phyloP scores from a whole-genome alignment of 78 protist genomes.

The Guillardia theta region DNA sequence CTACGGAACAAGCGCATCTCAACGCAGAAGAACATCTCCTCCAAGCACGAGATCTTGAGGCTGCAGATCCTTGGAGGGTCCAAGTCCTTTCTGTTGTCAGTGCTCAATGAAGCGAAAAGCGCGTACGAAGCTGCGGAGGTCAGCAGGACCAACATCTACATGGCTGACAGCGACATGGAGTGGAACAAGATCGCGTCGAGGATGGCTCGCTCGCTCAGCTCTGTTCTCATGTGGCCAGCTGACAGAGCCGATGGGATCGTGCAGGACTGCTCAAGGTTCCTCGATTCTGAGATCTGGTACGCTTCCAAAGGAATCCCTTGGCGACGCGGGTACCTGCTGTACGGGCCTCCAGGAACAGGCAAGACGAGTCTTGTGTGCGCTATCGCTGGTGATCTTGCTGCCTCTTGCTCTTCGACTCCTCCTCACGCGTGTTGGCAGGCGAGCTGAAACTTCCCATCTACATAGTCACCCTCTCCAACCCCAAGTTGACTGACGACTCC shows the following conservation, averaged over 20 bases:
- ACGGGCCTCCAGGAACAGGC: slow-evolving; percentile 96
- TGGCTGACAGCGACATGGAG: not conserved
- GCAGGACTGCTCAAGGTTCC: not conserved
- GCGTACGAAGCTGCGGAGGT: not conserved
- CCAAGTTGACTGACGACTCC: not conserved
- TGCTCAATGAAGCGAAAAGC: not conserved
- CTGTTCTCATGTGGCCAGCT: not conserved
- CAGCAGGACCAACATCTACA: not conserved
- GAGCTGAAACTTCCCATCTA: slow-evolving; percentile 30
- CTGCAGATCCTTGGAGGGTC: not conserved
- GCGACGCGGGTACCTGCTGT: slow-evolving; percentile 86
- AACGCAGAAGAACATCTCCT: not conserved
- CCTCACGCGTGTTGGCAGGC: not conserved
- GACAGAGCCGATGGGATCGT: not conserved
- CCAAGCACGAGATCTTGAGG: not conserved
- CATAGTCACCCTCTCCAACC: slow-evolving; percentile 59
- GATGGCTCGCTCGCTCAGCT: not conserved
- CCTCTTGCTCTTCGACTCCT: too few relatives aligned
- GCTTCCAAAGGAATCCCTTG: slow-evolving; percentile 84
- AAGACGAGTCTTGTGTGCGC: slow-evolving; percentile 54
- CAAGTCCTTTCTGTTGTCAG: not conserved
- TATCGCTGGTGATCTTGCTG: not conserved
- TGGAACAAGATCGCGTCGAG: not conserved
- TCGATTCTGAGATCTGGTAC: not conserved
- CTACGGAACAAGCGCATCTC: not conserved